phyloP scores from a whole-genome alignment of 164 flowering plant genomes.

The Stephania japonica region DNA sequence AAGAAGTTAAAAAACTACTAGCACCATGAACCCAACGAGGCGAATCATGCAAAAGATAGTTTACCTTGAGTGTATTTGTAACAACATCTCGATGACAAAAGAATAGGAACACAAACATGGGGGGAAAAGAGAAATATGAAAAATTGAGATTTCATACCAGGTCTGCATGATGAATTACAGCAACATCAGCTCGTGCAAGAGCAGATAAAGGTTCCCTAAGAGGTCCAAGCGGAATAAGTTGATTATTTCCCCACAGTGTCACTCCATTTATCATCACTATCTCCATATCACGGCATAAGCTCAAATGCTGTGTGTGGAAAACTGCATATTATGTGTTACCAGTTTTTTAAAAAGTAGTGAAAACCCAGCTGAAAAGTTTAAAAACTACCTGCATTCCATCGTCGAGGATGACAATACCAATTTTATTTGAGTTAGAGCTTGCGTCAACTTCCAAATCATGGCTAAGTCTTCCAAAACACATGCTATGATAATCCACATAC shows the following conservation, averaged over 20 bases:
- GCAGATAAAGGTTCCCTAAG: constrained; percentile 74
- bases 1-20: no score
- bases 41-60: not conserved
- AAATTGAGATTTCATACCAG: constrained; percentile 41
- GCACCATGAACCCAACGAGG: not conserved
- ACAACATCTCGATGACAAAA: not conserved
- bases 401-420: constrained; percentile 70
- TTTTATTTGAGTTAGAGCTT: constrained; percentile 21
- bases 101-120: not conserved
- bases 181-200: constrained; percentile 59
- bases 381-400: constrained; percentile 89
- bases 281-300: constrained; percentile 65
- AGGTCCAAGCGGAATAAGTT: constrained; percentile 73
- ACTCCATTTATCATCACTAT: constrained; percentile 85
- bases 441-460: constrained; percentile 17
- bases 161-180: constrained; percentile 82
- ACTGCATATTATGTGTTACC: not conserved
- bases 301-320: constrained; percentile 54
- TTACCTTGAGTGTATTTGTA: no score
- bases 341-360: not conserved
- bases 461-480: constrained; percentile 9
- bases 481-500: constrained; percentile 21
- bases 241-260: constrained; percentile 69
- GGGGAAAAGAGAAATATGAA: not conserved
- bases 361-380: not conserved